Evolutionary conservation across 768 basidiomycete species (phyloP).

Genomic region (Calocera cornea): DNA sequence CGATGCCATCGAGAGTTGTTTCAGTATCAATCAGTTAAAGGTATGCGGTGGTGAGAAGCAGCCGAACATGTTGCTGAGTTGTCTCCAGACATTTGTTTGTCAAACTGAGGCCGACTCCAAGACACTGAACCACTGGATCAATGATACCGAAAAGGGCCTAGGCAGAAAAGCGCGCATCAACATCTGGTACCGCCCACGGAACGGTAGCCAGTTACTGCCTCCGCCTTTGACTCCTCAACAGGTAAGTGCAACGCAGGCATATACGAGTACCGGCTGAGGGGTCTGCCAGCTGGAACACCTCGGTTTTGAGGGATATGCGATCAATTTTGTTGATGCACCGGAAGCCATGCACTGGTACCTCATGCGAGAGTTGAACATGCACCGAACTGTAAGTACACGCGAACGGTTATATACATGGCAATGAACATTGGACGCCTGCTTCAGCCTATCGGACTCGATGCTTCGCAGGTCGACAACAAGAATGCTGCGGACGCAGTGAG

Average conservation of each 20-base stretch:
- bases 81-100: conserved; percentile 62
- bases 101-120: conserved; percentile 74
- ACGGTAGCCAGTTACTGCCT: conserved; percentile 25
- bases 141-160: conserved; percentile 43
- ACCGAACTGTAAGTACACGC: conserved; percentile 48
- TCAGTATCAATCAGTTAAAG: conserved; percentile 45
- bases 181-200: conserved; percentile 48
- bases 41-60: conserved; percentile 29
- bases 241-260: conserved; percentile 27
- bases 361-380: conserved; percentile 45
- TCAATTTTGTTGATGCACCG: conserved; percentile 69
- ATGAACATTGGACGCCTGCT: background rate
- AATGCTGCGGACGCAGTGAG: conserved; percentile 49
- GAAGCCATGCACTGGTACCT: conserved; percentile 62
- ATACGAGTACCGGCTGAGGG: background rate
- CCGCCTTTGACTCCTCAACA: conserved; percentile 50
- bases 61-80: background rate
- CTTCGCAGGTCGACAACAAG: conserved; percentile 36
- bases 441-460: conserved; percentile 50
- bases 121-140: conserved; percentile 50
- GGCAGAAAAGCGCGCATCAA: conserved; percentile 42
- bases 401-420: background rate
- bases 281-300: conserved; percentile 38
- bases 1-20: conserved; percentile 60
- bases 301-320: conserved; percentile 70